Conservation (phyloP, 2,329 filamentous ascomycete genomes). For the Cylindrodendrum hubeiense region DNA sequence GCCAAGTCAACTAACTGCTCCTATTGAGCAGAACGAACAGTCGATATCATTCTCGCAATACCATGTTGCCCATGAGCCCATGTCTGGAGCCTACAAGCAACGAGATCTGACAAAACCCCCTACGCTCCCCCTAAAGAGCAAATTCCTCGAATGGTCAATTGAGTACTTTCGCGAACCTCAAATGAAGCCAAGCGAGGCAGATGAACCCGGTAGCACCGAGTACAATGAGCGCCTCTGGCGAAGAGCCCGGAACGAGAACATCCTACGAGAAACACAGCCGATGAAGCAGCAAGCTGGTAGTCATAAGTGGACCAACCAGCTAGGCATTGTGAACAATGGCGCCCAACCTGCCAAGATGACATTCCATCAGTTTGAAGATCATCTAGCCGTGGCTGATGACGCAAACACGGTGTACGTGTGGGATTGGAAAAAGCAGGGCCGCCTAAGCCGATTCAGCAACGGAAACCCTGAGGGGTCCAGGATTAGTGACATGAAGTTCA, state of each 20-base stretch:
- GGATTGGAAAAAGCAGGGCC: conserved; percentile 87
- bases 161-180: conserved; percentile 98
- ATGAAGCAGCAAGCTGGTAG: conserved; percentile 89
- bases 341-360: conserved; percentile 93
- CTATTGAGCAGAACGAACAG: conserved; percentile 82
- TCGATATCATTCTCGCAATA: conserved; percentile 73
- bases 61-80: conserved; percentile 80
- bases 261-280: conserved; percentile 92
- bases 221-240: conserved; percentile 97
- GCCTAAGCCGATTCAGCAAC: conserved; percentile 89
- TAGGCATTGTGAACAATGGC: conserved; percentile 88
- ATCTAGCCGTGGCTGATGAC: conserved; percentile 93
- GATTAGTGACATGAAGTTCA: conserved; percentile 95
- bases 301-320: conserved; percentile 87
- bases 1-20: conserved; percentile 59
- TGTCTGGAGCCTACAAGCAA: conserved; percentile 80
- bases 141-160: conserved; percentile 94
- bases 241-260: conserved; percentile 90
- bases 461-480: conserved; percentile 91
- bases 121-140: conserved; percentile 81
- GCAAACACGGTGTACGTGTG: conserved; percentile 91
- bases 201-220: conserved; percentile 95
- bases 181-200: conserved; percentile 96
- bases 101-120: conserved; percentile 71
- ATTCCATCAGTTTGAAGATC: conserved; percentile 98